Conservation (phyloP, 306 rosid species). For the Cercis canadensis region DNA sequence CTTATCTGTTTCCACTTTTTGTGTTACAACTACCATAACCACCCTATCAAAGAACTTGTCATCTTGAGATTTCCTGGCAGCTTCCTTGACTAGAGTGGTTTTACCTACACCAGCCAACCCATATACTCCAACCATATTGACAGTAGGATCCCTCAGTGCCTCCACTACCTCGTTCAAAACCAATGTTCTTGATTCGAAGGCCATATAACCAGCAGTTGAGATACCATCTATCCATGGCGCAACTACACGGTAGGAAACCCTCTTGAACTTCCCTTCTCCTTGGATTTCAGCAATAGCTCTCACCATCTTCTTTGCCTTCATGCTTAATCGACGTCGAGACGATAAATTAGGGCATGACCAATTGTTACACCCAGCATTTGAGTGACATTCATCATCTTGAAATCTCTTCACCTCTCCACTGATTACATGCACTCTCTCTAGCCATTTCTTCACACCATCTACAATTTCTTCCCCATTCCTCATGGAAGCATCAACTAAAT, state of each 20-base stretch:
- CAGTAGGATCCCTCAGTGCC: background rate
- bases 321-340: background rate
- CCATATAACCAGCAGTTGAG: background rate
- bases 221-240: background rate
- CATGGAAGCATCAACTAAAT: background rate
- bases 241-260: too few species aligned
- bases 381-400: background rate
- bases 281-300: background rate
- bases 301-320: background rate
- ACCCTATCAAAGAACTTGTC: too few species aligned
- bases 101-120: constrained; percentile 8
- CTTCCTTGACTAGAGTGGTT: background rate
- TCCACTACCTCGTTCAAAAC: background rate
- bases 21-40: too few species aligned
- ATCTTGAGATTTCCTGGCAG: background rate
- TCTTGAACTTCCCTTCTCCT: background rate
- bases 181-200: constrained; percentile 6
- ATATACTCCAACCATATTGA: constrained; percentile 12
- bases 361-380: background rate
- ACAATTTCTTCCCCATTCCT: background rate
- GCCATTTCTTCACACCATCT: background rate
- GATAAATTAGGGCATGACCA: background rate
- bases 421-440: background rate
- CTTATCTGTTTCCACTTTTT: too few species aligned
- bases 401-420: background rate